A percentile compares a stretch with the other conserved stretches of the same genome.
Conservation (phyloP, 306 rosid species). For the Mimosa bimucronata region DNA sequence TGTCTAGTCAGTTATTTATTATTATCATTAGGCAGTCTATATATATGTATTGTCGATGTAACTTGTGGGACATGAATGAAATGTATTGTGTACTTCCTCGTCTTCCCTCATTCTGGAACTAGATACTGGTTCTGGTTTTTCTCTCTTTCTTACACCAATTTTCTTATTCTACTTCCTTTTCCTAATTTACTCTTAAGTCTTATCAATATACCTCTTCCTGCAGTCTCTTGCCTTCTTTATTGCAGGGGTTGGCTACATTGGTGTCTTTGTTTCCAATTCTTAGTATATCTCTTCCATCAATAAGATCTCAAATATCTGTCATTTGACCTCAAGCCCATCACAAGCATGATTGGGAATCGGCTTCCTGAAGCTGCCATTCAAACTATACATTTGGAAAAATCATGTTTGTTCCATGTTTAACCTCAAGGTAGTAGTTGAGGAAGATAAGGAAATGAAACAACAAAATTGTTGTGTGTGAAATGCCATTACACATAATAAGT, state of each 20-base stretch:
- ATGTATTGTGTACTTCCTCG: too few species aligned
- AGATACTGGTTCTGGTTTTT: too few species aligned
- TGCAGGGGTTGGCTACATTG: constrained; percentile 84
- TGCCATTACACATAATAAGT: neutral
- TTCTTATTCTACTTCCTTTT: too few species aligned
- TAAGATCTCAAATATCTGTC: constrained; percentile 5
- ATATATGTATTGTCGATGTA: too few species aligned
- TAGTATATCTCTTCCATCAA: constrained; percentile 38
- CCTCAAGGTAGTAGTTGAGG: constrained; percentile 15
- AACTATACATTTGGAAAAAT: constrained; percentile 18
- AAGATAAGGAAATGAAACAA: constrained; percentile 27
- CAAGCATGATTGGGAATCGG: constrained; percentile 33
- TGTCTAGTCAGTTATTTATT: too few species aligned
- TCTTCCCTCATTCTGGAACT: too few species aligned
- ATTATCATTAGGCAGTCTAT: too few species aligned
- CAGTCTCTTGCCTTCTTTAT: constrained; percentile 90
- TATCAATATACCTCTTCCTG: constrained; percentile 80
- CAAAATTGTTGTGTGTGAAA: constrained; percentile 5
- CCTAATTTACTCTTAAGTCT: too few species aligned
- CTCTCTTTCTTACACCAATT: too few species aligned
- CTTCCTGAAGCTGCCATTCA: constrained; percentile 32
- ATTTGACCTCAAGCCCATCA: constrained; percentile 27
- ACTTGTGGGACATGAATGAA: too few species aligned
- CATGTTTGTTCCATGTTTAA: constrained; percentile 34
- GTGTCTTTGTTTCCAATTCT: constrained; percentile 69